phyloP scores from a whole-genome alignment of 2,329 filamentous ascomycete species.

The Cladophialophora carrionii region DNA sequence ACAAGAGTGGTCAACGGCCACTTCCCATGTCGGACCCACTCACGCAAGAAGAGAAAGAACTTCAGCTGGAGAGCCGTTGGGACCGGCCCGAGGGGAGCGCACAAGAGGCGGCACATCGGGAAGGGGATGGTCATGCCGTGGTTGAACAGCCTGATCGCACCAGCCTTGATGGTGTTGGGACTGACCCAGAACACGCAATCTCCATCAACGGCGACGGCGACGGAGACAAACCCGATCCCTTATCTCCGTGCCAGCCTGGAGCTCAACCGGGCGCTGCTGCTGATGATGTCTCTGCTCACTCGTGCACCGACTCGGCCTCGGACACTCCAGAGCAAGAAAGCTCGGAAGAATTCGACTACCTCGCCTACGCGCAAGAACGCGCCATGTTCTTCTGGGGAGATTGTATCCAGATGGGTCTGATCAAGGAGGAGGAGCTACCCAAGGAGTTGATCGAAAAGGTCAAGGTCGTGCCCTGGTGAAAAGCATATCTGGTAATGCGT shows the following conservation, averaged over 20 bases:
- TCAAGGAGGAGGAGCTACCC: conserved; percentile 76
- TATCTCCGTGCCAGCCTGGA: background rate
- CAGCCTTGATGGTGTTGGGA: background rate
- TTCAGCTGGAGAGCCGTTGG: conserved; percentile 24
- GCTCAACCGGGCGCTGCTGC: too few relatives aligned
- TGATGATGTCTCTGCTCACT: too few relatives aligned
- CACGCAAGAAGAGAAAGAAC: conserved; percentile 32
- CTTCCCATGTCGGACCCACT: conserved; percentile 36
- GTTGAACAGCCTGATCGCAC: background rate
- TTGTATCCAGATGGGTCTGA: conserved; percentile 73
- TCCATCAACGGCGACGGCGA: background rate
- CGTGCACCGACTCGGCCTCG: background rate
- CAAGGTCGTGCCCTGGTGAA: conserved; percentile 52
- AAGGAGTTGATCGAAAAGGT: conserved; percentile 64
- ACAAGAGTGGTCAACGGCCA: conserved; percentile 4
- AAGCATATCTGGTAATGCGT: background rate
- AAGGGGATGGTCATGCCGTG: conserved; percentile 24
- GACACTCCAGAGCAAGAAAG: conserved; percentile 50
- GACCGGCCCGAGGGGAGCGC: conserved; percentile 34
- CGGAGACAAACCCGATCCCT: background rate
- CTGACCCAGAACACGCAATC: background rate
- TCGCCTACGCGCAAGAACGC: conserved; percentile 86
- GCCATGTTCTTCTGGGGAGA: conserved; percentile 96
- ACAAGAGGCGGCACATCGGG: conserved; percentile 33
- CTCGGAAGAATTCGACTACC: conserved; percentile 86